Percentiles rank a stretch among this genome's conserved stretches.
Conservation (phyloP, 805 yeast species). For the Aciculoconidium aculeatum region DNA sequence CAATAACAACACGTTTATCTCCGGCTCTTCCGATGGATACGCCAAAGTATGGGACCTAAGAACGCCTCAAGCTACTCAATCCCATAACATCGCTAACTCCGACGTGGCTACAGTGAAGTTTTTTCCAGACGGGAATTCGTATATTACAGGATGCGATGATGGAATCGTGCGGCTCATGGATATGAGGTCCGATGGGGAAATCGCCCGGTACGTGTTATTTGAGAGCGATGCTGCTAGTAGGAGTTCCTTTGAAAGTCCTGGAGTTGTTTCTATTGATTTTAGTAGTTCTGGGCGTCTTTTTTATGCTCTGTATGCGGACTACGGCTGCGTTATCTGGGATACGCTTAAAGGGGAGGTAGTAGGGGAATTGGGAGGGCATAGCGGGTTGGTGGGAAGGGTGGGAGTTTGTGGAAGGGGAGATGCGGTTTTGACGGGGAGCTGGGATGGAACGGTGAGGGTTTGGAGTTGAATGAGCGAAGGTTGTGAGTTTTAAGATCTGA, state of each 20-base stretch:
- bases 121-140: constrained; percentile 66
- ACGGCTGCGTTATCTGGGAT: constrained; percentile 77
- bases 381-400: constrained; percentile 57
- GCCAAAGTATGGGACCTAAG: constrained; percentile 34
- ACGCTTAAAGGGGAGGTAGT: constrained; percentile 56
- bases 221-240: constrained; percentile 4
- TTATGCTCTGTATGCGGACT: constrained; percentile 71
- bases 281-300: constrained; percentile 69
- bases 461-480: too few species aligned
- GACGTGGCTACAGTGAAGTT: constrained; percentile 60
- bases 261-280: constrained; percentile 67
- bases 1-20: constrained; percentile 36
- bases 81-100: constrained; percentile 48
- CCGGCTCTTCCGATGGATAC: constrained; percentile 66
- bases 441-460: constrained; percentile 69
- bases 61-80: constrained; percentile 39
- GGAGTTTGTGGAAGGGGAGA: constrained; percentile 67
- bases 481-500: too few species aligned
- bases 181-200: constrained; percentile 66
- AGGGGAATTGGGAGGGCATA: constrained; percentile 55
- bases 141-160: constrained; percentile 76
- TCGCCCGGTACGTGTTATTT: constrained; percentile 42
- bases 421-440: constrained; percentile 72
- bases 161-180: constrained; percentile 68
- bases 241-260: constrained; percentile 50